Base-by-base conservation (phyloP, 2,329 filamentous ascomycete species). In the Parastagonospora nodorum region DNA sequence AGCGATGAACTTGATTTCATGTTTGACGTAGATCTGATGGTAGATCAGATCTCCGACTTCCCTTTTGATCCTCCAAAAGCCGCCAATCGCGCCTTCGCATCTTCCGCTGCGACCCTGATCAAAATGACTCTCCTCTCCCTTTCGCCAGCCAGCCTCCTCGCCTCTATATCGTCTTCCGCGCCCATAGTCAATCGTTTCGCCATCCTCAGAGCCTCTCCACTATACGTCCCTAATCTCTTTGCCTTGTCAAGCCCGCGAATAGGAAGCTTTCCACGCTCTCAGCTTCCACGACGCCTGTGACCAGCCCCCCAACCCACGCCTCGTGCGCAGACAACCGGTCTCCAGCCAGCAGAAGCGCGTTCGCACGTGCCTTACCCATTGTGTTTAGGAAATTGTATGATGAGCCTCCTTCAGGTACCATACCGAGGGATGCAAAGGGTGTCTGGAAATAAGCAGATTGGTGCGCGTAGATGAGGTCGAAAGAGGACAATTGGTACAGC, bases 401-500 rank as follows among this genome's bases (percentile, higher is more conserved):
- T 7, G 53, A 59, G 11, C 57, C 57, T 10, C 57, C 59, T 38
- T 62, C 61, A 14, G 55, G 58, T n/a, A 61, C 61, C 5, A 62
- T 45, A 8, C 54, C 59, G 2, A 64, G 41, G 2, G 45, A 43
- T 29, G 55, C 45, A 43, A 64, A 62, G 4, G 57, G 59, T 9
- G 57, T 64, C 32, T 62, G 57, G 45, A 64, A 64, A 43, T 61
- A 58, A 11, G 57, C 59, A 16, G 42, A 35, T 29, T 45, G 42
- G 15, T 60, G 53, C 31, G 54, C 59, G 31, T 62, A 60, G 31
- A 64, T 33, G 27, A 62, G 55, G 50, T 62, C 60, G 43, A 63
- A 58, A 31, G 46, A n/a, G 31, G 29, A 45, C 43, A 55, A 44
- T 38, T 63, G 56, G 60, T 61, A 41, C 56, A 63, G 5, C 56